Conservation (phyloP, 2,329 filamentous ascomycete genomes). For the Monilinia laxa region DNA sequence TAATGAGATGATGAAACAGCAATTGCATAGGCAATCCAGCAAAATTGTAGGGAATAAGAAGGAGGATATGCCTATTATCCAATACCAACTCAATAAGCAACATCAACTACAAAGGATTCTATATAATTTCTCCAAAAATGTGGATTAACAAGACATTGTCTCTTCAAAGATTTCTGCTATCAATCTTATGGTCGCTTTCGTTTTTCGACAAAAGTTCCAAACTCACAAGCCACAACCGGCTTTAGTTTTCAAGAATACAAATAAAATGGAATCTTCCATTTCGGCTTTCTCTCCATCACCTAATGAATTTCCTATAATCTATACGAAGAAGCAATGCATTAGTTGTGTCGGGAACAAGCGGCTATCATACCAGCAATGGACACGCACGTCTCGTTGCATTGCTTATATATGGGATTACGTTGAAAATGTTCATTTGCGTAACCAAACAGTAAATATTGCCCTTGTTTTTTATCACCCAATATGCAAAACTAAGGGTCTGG, state of each 20-base stretch:
- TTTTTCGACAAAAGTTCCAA: conserved; percentile 15
- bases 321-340: conserved; percentile 22
- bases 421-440: conserved; percentile 27
- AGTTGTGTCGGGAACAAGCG: conserved; percentile 23
- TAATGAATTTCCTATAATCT: conserved; percentile 18
- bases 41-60: conserved; percentile 24
- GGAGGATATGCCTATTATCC: conserved; percentile 21
- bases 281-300: neutral
- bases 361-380: conserved; percentile 16
- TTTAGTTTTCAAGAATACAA: neutral
- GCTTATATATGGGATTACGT: conserved; percentile 29
- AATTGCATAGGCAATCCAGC: conserved; percentile 25
- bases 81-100: conserved; percentile 30
- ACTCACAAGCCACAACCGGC: conserved; percentile 6
- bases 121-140: conserved; percentile 29
- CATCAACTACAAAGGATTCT: conserved; percentile 27
- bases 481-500: conserved; percentile 3
- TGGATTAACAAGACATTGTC: conserved; percentile 25
- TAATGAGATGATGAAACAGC: conserved; percentile 29
- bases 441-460: conserved; percentile 16
- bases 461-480: conserved; percentile 20
- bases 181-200: conserved; percentile 21
- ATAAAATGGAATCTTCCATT: conserved; percentile 22
- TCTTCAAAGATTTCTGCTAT: conserved; percentile 23
- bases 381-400: conserved; percentile 25